A percentile compares a stretch with the other conserved stretches of the same genome.
These are phyloP conservation scores for Eucalyptus microcorys DNA, from an alignment of 345 rosid species.

Conservation along the genomic window DNA sequence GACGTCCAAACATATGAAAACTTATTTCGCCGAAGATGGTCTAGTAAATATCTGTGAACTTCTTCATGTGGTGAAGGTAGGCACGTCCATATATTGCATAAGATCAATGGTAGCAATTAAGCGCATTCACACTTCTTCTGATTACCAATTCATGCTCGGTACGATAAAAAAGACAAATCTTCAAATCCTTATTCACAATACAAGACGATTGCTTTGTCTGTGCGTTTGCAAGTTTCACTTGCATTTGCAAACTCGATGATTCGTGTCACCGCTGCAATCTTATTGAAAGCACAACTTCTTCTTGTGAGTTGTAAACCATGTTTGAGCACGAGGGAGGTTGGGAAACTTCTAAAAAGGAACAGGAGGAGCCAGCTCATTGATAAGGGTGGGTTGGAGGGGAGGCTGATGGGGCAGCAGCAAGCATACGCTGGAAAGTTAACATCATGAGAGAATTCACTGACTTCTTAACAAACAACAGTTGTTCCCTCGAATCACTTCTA, in stretches of 20 bases:
- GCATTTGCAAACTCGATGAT: background rate
- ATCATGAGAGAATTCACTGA: background rate
- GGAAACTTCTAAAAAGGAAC: background rate
- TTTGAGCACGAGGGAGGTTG: background rate
- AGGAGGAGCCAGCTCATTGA: background rate
- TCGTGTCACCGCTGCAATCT: background rate
- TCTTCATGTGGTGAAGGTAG: background rate
- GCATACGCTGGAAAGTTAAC: background rate
- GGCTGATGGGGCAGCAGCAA: background rate
- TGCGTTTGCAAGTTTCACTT: rapidly evolving
- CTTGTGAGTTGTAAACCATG: background rate
- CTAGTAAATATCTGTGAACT: background rate
- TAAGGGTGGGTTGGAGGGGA: background rate
- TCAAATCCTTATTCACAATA: rapidly evolving
- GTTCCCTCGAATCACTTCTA: background rate
- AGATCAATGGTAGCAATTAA: background rate
- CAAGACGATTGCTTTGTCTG: background rate
- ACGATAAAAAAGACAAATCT: background rate
- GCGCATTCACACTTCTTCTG: background rate
- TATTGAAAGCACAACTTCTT: background rate
- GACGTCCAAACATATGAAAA: too few species aligned
- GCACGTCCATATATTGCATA: background rate
- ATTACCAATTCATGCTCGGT: background rate
- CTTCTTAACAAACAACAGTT: background rate
- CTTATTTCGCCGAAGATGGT: background rate